Evolutionary conservation across 2,329 filamentous ascomycete species (phyloP), one percentile per base, ranked within the genome.

Genomic region (Hypomyces perniciosus): DNA sequence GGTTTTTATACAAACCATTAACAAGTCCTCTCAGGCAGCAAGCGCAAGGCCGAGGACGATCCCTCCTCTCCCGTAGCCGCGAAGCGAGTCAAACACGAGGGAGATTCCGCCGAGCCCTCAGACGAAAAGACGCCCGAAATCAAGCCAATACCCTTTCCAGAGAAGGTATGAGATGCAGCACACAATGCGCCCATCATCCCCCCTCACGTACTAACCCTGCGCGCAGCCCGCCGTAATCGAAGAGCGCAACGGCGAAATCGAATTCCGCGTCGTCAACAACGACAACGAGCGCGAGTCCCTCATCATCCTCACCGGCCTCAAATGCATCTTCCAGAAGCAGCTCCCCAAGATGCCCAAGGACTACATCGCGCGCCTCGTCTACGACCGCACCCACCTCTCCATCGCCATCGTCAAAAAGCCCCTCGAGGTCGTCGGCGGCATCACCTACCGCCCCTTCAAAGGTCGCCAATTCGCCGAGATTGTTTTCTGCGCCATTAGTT

Each of bases 331-430:
- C 63, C 93, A 99, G 67, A 97, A 97, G 62, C 93, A 99, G 65
- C 77, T 99, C 5, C 93, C 93, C 0, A 97, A 97, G 70, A 99
- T 99, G 93, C 93, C 93, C 10, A 96, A 97, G 69, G 93, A 97
- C 65, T 99, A 99, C 68, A 97, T 99, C 61, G 93, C 93, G 4
- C 88, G 93, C 37, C 82, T 99, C 6, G 93, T 99, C 52, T 99
- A 99, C 72, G 93, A 99, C 69, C 85, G 93, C 47, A 96, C 92
- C 5, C 93, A 99, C 73, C 69, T 97, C 54, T 96, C 90, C 37
- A 96, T 99, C 61, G 93, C 93, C 26, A 97, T 99, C 63, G 89
- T 97, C 61, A 97, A 97, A 75, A 91, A 95, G 62, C 92, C 93
- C 1, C 76, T 96, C 45, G 90, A 96, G 63, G 90, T 96, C n/a